phyloP scores from a whole-genome alignment of 352 stramenopile species.

The Phytopythium montanum region DNA sequence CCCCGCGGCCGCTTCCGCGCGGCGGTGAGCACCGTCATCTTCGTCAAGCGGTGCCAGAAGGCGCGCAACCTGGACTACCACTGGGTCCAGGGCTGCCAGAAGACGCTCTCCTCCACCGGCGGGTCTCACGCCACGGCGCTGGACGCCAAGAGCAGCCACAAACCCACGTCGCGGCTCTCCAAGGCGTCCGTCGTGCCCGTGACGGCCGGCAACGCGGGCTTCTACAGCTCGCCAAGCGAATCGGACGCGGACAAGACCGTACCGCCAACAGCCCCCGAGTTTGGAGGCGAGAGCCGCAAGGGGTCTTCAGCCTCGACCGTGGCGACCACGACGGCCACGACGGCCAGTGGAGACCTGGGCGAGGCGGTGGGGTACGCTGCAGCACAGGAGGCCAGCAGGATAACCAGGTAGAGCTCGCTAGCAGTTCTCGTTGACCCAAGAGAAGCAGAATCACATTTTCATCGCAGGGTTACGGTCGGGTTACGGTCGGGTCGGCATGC shows the following conservation, averaged over 20 bases:
- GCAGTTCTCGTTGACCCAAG: not conserved
- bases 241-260: not conserved
- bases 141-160: slow-evolving; percentile 4
- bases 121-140: not conserved
- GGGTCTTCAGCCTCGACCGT: not conserved
- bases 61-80: slow-evolving; percentile 41
- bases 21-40: slow-evolving; percentile 51
- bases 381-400: not conserved
- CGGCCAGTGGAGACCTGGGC: not conserved
- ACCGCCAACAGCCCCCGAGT: not conserved
- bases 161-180: slow-evolving; percentile 16
- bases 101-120: not conserved
- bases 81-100: slow-evolving; percentile 26
- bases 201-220: slow-evolving; percentile 1
- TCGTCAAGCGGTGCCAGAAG: slow-evolving; percentile 64
- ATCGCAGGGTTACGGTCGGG: not conserved
- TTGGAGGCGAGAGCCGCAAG: not conserved
- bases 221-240: not conserved
- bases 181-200: slow-evolving; percentile 69
- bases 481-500: too few relatives aligned
- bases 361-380: not conserved
- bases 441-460: not conserved
- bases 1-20: slow-evolving; percentile 43
- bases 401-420: slow-evolving; percentile 1
- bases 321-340: not conserved